Percentiles rank a stretch among this genome's conserved stretches.
Evolutionary conservation across 192 early-diverging fungal genomes (phyloP).

Genomic region (Backusella tarrabulga): DNA sequence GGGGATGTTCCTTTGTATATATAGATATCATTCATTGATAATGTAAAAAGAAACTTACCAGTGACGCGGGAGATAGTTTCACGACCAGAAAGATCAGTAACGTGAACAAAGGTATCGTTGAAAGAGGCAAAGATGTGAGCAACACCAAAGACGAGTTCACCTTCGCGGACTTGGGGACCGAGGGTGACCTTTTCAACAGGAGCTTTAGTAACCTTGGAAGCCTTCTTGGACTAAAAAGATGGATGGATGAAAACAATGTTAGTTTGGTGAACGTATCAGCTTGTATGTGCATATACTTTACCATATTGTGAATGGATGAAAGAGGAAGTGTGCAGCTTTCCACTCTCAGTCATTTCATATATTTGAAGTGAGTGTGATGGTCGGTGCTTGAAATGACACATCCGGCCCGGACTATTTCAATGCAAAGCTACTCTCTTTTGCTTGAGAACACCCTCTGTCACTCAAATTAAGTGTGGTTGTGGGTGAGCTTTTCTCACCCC

Average conservation of each 20-base stretch:
- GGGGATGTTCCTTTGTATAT: neutral
- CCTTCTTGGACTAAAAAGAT: constrained; percentile 30
- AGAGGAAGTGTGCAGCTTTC: neutral
- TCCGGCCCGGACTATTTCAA: neutral
- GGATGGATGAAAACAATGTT: neutral
- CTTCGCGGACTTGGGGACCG: constrained; percentile 96
- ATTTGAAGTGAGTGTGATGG: neutral
- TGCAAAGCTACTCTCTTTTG: neutral
- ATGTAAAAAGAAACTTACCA: constrained; percentile 60
- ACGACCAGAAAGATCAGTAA: constrained; percentile 99
- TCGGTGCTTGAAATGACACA: neutral
- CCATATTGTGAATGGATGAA: constrained; percentile 6
- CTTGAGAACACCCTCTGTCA: too few species aligned
- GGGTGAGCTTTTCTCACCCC: too few species aligned
- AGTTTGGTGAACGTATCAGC: neutral
- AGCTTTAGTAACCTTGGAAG: constrained; percentile 16
- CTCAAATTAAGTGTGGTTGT: too few species aligned
- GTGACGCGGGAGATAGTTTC: constrained; percentile 99
- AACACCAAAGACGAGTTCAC: constrained; percentile 99
- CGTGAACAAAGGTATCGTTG: constrained; percentile 99
- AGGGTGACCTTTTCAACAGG: constrained; percentile 81
- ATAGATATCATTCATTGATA: neutral
- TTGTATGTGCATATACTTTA: neutral
- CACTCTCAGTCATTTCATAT: neutral
- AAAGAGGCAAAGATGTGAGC: constrained; percentile 99